Conservation (phyloP, 495 filamentous ascomycete genomes). For the Penicillium silybi region DNA sequence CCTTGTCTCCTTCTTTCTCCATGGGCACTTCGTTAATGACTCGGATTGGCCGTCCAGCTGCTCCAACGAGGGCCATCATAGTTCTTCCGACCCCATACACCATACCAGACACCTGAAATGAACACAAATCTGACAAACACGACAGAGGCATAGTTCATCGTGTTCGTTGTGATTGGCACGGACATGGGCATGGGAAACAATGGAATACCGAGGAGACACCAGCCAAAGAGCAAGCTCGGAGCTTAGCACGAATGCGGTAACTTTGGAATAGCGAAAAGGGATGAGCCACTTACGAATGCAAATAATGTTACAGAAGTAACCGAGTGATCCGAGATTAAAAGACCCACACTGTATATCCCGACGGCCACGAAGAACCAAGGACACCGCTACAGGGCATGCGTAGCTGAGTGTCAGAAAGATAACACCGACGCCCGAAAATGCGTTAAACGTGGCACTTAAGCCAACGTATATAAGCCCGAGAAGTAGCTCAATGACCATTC, state of each 20-base stretch:
- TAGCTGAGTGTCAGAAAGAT: constrained; percentile 54
- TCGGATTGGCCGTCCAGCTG: neutral
- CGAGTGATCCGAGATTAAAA: constrained; percentile 53
- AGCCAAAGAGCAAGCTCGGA: neutral
- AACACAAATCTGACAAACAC: constrained; percentile 55
- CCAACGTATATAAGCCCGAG: constrained; percentile 29
- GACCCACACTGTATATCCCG: constrained; percentile 39
- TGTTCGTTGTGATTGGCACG: constrained; percentile 42
- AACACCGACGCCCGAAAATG: constrained; percentile 55
- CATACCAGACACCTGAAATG: constrained; percentile 42
- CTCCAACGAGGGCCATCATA: neutral
- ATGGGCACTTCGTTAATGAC: neutral
- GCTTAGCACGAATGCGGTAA: neutral
- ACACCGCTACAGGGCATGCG: constrained; percentile 48
- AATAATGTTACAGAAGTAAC: constrained; percentile 50
- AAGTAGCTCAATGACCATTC: neutral
- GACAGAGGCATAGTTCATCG: constrained; percentile 60
- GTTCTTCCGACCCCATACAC: constrained; percentile 12
- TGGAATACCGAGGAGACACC: neutral
- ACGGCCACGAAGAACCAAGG: constrained; percentile 41
- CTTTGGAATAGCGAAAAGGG: neutral
- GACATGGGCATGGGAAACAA: constrained; percentile 38
- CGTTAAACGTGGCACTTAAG: constrained; percentile 51
- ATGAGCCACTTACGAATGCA: constrained; percentile 39
- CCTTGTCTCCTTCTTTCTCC: neutral